Base-by-base conservation (phyloP, 805 yeast genomes). In the Pichia eremophila region DNA sequence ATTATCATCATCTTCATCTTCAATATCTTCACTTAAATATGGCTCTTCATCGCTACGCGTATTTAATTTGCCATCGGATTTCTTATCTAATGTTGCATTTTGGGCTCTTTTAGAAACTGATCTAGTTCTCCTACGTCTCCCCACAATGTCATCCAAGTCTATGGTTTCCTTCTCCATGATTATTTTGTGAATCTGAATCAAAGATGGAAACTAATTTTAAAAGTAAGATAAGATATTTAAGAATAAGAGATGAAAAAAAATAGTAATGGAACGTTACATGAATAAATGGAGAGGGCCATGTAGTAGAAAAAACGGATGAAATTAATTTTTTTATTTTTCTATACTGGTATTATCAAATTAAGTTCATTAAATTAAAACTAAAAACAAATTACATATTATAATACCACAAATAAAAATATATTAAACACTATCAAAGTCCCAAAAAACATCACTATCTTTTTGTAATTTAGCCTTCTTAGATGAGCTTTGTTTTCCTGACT, bases 401-500 rank as follows among this genome's bases (percentile, higher is more conserved):
- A n/a, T 10, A 9, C 29, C 5, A 22, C 25, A 22, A 22, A 22
- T 22, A 5, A 22, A 22, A 22, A 4, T 22, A 5, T 22, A 61
- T 44, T 66, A 68, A 54, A 65, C 71, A 11, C 57, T 66, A 52
- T 54, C 60, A 47, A 61, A 62, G 41, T 62, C 57, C 67, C 63
- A 59, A 12, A 57, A 48, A 1, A 55, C 35, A 27, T 55, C 52
- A 5, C 35, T 39, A 15, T 43, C 51, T 14, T 41, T 46, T n/a
- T 52, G 53, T 15, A 39, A 39, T 15, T 44, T 45, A 19, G 44
- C 17, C 10, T 45, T 43, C 17, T 45, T 39, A 10, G 17, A 8
- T 7, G 14, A 34, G 12, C 6, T 25, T 14, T 15, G 17, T 19
- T 36, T 49, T 14, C 40, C 41, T 11, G 41, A 41, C 35, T 51